phyloP scores from a whole-genome alignment of 1,284 basidiomycete genomes.

The Wolfiporia cocos region DNA sequence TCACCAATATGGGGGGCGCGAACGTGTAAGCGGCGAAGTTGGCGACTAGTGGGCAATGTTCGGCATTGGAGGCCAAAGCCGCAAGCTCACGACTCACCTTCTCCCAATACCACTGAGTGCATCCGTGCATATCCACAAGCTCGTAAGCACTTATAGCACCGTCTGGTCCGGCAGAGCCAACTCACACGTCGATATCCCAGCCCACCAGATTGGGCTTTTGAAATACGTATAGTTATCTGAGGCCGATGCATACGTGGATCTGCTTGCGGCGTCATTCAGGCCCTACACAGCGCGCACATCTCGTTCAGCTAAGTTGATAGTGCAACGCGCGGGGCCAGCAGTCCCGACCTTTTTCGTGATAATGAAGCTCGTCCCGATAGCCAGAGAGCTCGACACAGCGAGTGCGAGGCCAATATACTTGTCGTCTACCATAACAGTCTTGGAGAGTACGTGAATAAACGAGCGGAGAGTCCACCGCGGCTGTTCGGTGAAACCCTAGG shows the following conservation, averaged over 20 bases:
- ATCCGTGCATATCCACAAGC: no score
- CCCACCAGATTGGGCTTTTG: slow-evolving; percentile 97
- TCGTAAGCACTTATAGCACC: no score
- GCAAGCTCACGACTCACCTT: slow-evolving; percentile 59
- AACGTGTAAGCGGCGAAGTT: slow-evolving; percentile 99
- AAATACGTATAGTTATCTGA: slow-evolving; percentile 85
- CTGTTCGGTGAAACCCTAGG: no score
- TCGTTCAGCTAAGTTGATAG: slow-evolving; percentile 1
- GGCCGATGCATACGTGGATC: slow-evolving; percentile 47
- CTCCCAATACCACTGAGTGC: slow-evolving; percentile 77
- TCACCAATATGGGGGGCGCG: slow-evolving; percentile 95
- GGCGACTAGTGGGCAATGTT: slow-evolving; percentile 61
- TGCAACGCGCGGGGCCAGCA: not conserved
- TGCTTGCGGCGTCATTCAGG: slow-evolving; percentile 70
- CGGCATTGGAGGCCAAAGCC: no score
- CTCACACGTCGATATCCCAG: slow-evolving; percentile 90
- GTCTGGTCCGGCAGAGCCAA: slow-evolving; percentile 16
- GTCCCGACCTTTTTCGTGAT: slow-evolving; percentile 88
- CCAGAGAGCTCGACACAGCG: slow-evolving; percentile 77
- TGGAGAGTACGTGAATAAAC: not conserved
- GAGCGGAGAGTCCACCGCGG: no score
- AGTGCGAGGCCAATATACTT: slow-evolving; percentile 89
- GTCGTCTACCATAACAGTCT: slow-evolving; percentile 66
- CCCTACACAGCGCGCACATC: slow-evolving; percentile 56
- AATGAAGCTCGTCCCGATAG: slow-evolving; percentile 91